Conservation (phyloP, 331 rosid genomes). For the Acacia pycnantha region DNA sequence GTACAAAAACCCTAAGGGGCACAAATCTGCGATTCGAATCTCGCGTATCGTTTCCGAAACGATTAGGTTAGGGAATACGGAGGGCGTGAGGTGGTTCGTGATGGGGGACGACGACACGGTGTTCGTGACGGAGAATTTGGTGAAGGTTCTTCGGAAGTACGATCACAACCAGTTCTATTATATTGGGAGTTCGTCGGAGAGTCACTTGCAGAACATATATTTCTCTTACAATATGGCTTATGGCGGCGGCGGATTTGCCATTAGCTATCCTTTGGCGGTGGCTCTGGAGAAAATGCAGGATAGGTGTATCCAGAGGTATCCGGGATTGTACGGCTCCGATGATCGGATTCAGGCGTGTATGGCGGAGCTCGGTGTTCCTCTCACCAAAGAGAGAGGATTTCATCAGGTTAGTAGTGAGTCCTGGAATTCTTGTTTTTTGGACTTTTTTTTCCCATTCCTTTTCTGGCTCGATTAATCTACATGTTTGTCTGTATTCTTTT, state of each 20-base stretch:
- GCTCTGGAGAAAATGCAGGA: slow-evolving; percentile 74
- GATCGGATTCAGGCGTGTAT: slow-evolving; percentile 80
- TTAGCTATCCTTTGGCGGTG: slow-evolving; percentile 62
- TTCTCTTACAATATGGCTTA: slow-evolving; percentile 81
- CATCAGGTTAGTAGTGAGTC: slow-evolving; percentile 58
- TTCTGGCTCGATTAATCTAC: background rate
- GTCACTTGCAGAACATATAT: slow-evolving; percentile 66
- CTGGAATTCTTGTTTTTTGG: background rate
- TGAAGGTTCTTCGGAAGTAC: slow-evolving; percentile 56
- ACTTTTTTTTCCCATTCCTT: too few species aligned
- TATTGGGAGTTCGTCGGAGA: slow-evolving; percentile 72
- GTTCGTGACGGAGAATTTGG: slow-evolving; percentile 63
- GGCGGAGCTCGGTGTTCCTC: slow-evolving; percentile 89
- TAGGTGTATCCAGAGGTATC: slow-evolving; percentile 59
- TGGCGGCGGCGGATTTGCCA: slow-evolving; percentile 81
- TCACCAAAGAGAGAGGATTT: slow-evolving; percentile 70
- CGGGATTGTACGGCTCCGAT: slow-evolving; percentile 72
- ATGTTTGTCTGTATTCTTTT: background rate
- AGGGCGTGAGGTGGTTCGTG: slow-evolving; percentile 71
- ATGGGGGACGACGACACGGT: slow-evolving; percentile 87
- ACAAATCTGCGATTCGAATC: slow-evolving; percentile 61
- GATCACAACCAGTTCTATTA: slow-evolving; percentile 70
- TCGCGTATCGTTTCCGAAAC: slow-evolving; percentile 71
- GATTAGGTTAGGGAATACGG: slow-evolving; percentile 36
- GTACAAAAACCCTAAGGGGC: slow-evolving; percentile 51